Base-by-base conservation (phyloP, 306 rosid species). In the Crotalaria pallida region DNA sequence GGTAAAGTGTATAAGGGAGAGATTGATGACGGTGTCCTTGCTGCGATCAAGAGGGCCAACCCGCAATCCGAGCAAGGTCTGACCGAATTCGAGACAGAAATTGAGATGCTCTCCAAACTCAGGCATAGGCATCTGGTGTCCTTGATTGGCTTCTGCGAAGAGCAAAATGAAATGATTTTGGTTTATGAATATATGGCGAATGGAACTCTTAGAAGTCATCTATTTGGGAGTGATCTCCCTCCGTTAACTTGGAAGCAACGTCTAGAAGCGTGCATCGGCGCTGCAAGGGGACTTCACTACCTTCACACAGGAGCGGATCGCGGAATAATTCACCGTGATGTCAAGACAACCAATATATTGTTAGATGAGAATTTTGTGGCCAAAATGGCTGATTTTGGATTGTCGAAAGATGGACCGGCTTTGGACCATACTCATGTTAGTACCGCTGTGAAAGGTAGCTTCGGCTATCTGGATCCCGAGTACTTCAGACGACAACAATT, bases 21-120 rank as follows among this genome's bases (percentile, higher is more conserved):
- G 84, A 62, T 71, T 65, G 96, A 94, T 5, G 86, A 84, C 71
- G 97, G 95, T 68, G 85, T 89, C 34, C 85, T 44, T 3, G 91
- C 69, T 41, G 99, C 97, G 10, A 84, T 94, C 61, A 94, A 94
- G 88, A 84, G 97, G 10, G 92, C 97, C 74, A 89, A 91, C 71
- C 97, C 92, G 0, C 96, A 91, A 21, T 94, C 97, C 16, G 83
- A 91, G 57, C 99, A 94, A 75, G 99, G 99, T 22, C 77, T 94
- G 15, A 84, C 86, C 2, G 99, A 94, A 80, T 94, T 94, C 3
- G 96, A 94, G 81, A 94, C 97, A 0, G 99, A 94, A 85, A 94
- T 94, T n/a, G 99, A 91, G 82, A 91, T 91, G 97, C 99, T 94
- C 50, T 94, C 97, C 1, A 94, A 91, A 82, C 96, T 94, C 64